A percentile compares a stretch with the other conserved stretches of the same genome.
These are phyloP conservation scores for Haplographium delicatum DNA, from an alignment of 495 filamentous ascomycete genomes.

Conservation along the genomic window DNA sequence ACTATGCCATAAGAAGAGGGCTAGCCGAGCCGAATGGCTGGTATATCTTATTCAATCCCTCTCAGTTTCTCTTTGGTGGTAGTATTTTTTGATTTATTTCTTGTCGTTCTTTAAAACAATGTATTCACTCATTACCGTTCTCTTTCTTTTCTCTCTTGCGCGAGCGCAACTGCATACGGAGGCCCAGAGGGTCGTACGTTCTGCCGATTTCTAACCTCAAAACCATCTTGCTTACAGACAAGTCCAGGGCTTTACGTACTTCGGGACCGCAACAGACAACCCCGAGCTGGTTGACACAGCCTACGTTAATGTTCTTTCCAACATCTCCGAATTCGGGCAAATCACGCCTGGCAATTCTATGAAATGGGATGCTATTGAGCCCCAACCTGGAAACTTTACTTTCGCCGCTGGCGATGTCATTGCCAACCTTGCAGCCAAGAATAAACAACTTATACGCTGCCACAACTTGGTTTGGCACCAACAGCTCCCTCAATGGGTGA, in stretches of 20 bases:
- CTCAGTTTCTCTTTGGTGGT: no score
- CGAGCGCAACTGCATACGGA: slow-evolving; percentile 32
- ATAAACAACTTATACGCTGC: slow-evolving; percentile 51
- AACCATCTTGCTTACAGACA: neutral
- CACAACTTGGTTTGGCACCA: slow-evolving; percentile 46
- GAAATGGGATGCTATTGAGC: slow-evolving; percentile 46
- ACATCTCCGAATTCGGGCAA: slow-evolving; percentile 43
- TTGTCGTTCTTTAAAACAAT: no score
- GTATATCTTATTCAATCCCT: neutral
- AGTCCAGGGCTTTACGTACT: slow-evolving; percentile 38
- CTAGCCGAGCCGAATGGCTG: neutral
- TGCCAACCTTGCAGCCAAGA: slow-evolving; percentile 42
- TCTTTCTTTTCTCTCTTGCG: slow-evolving; percentile 9
- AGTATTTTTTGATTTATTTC: no score
- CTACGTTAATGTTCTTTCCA: slow-evolving; percentile 16
- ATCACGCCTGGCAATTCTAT: slow-evolving; percentile 36
- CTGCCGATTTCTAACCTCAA: neutral
- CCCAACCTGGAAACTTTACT: slow-evolving; percentile 39
- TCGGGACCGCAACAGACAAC: slow-evolving; percentile 44
- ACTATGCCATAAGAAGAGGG: neutral
- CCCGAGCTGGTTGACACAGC: slow-evolving; percentile 33
- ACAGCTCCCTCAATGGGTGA: slow-evolving; percentile 55
- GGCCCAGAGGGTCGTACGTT: slow-evolving; percentile 28
- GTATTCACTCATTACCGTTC: neutral
- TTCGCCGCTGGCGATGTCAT: slow-evolving; percentile 48